Percentiles rank a stretch among this genome's conserved stretches.
Evolutionary conservation across 1,284 basidiomycete species (phyloP).

Genomic region (Ceratobasidium sp.): DNA sequence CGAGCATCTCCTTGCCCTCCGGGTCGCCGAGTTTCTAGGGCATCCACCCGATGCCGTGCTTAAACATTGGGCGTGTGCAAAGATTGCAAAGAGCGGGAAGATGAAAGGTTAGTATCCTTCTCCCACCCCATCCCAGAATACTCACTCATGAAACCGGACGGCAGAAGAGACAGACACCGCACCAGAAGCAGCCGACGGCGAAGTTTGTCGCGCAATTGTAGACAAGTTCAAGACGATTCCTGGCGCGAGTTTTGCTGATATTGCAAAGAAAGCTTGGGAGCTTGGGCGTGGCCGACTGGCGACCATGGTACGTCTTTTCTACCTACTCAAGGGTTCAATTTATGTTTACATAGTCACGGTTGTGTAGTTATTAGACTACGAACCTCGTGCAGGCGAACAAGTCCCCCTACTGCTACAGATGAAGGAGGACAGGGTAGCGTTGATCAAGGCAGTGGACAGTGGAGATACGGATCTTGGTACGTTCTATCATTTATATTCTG

Average conservation of each 20-base stretch:
- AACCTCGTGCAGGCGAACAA: slow-evolving; percentile 90
- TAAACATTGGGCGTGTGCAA: slow-evolving; percentile 95
- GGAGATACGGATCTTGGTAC: slow-evolving; percentile 94
- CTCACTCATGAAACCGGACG: neutral
- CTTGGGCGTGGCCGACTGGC: slow-evolving; percentile 87
- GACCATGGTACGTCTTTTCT: slow-evolving; percentile 74
- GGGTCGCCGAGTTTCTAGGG: slow-evolving; percentile 87
- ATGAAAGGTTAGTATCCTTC: slow-evolving; percentile 42
- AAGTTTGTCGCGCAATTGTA: slow-evolving; percentile 84
- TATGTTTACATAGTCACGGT: neutral
- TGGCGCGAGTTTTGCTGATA: slow-evolving; percentile 91
- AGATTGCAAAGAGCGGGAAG: slow-evolving; percentile 68
- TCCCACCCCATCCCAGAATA: neutral
- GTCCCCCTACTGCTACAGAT: slow-evolving; percentile 92
- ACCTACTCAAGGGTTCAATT: neutral
- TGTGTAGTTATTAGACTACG: slow-evolving; percentile 88
- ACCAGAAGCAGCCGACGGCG: slow-evolving; percentile 74
- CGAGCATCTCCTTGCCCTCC: slow-evolving; percentile 90
- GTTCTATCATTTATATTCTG: slow-evolving; percentile 52
- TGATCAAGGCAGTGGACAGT: slow-evolving; percentile 92
- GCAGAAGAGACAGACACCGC: slow-evolving; percentile 66
- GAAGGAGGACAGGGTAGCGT: slow-evolving; percentile 92
- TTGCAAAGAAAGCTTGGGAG: slow-evolving; percentile 94
- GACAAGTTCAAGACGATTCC: slow-evolving; percentile 81
- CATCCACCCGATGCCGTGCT: slow-evolving; percentile 89